Evolutionary conservation across 1,284 basidiomycete species (phyloP), one percentile per base, ranked within the genome.

Genomic region (Irpex sp.): DNA sequence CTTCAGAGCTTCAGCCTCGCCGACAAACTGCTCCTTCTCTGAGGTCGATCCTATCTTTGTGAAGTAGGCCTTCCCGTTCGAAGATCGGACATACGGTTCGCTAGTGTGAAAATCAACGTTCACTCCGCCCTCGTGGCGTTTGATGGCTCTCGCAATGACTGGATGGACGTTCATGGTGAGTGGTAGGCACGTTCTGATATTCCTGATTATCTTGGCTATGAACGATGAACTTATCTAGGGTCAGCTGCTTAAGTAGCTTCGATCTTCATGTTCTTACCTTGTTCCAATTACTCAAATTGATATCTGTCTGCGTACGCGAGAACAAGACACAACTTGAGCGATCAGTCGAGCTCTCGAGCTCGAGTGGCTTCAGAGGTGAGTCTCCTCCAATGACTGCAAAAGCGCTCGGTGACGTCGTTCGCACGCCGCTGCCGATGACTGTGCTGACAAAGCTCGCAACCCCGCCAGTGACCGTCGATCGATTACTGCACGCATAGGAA

Each of bases 1-100:
- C 61, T 78, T 80, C 53, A 95, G 81, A 4, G 89, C 89, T 66
- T 87, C 84, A n/a, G 83, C 84, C 72, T 95, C 92, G 21, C 89
- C 92, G 0, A 74, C 68, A 67, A 85, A 89, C 68, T 94, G 92
- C 64, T 89, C 89, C 57, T 61, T 71, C 64, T 90, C 87, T 13
- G 65, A 66, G 4, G 74, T 53, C 6, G 75, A 72, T 4, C 89
- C 89, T 7, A 79, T 61, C 70, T 92, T 92, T 55, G 79, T 84
- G 66, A 82, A 90, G 72, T 89, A 92, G 13, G 68, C 69, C 50
- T 75, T 78, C 4, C 88, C 87, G 2, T 79, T 77, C 0, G 88
- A 86, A 7, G 89, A 87, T n/a, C 68, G 73, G 26, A 89, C 71
- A 62, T 76, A 75, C 3, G 86, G 83, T 4, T 79, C 74, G n/a